Evolutionary conservation across 805 yeast species (phyloP).

Genomic region (Tetrapisispora pingtungensis): DNA sequence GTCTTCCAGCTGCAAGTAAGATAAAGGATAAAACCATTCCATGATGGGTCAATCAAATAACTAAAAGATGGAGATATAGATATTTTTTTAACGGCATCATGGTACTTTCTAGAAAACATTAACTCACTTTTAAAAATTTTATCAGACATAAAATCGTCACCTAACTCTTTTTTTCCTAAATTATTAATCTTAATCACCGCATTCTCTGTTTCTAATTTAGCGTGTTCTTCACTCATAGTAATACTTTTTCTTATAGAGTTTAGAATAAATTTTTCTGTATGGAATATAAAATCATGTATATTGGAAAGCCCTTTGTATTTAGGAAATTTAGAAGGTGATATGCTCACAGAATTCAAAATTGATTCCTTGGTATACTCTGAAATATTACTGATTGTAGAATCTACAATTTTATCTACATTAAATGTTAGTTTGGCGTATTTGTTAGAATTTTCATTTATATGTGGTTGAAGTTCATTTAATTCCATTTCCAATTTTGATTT

Average conservation of each 20-base stretch:
- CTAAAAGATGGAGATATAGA: slow-evolving; percentile 47
- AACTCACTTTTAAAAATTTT: slow-evolving; percentile 57
- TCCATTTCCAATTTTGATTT: slow-evolving; percentile 38
- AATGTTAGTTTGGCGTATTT: slow-evolving; percentile 49
- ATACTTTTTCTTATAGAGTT: slow-evolving; percentile 58
- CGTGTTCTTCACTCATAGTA: slow-evolving; percentile 52
- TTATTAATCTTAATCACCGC: slow-evolving; percentile 54
- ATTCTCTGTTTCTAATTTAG: slow-evolving; percentile 48
- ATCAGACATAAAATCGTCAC: slow-evolving; percentile 47
- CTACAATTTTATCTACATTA: slow-evolving; percentile 52
- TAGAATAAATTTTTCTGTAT: slow-evolving; percentile 59
- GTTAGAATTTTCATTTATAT: slow-evolving; percentile 43
- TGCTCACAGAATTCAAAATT: slow-evolving; percentile 42
- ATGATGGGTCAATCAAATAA: slow-evolving; percentile 76
- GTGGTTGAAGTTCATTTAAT: slow-evolving; percentile 52
- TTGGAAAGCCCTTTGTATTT: slow-evolving; percentile 51
- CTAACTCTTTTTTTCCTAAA: slow-evolving; percentile 56
- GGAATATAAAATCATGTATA: slow-evolving; percentile 57
- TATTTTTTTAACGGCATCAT: slow-evolving; percentile 48
- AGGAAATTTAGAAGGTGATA: slow-evolving; percentile 30
- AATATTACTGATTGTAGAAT: slow-evolving; percentile 43
- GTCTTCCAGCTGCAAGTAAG: slow-evolving; percentile 28
- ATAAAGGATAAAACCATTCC: slow-evolving; percentile 44
- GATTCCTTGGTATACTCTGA: slow-evolving; percentile 51
- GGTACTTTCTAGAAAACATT: slow-evolving; percentile 75